These are phyloP conservation scores for Kazachstania sp. DNA, from an alignment of 1,139 yeast species.

Conservation along the genomic window DNA sequence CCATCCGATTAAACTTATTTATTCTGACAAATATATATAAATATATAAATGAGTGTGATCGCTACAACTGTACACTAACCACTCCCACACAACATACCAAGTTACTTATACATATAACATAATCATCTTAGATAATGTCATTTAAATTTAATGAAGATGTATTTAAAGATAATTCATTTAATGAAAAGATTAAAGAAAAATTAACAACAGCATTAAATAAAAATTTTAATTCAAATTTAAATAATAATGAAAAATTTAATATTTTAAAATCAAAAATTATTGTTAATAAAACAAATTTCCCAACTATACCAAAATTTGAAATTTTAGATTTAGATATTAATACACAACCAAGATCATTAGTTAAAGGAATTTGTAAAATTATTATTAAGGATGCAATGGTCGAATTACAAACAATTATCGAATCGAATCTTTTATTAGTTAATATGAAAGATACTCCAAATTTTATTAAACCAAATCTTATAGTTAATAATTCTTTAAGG, in stretches of 20 bases:
- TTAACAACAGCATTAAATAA: constrained; percentile 24
- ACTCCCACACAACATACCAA: no score
- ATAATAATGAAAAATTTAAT: constrained; percentile 15
- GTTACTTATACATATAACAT: no score
- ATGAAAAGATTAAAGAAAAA: constrained; percentile 24
- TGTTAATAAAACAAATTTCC: constrained; percentile 28
- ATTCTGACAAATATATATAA: no score
- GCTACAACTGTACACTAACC: no score
- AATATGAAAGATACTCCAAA: constrained; percentile 24
- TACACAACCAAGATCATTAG: constrained; percentile 23
- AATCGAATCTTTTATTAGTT: constrained; percentile 27
- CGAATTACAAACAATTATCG: constrained; percentile 29
- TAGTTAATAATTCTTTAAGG: constrained; percentile 30
- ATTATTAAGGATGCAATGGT: constrained; percentile 27
- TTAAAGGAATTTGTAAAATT: constrained; percentile 29
- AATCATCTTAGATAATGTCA: constrained; percentile 19
- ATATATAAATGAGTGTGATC: no score
- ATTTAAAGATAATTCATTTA: constrained; percentile 27
- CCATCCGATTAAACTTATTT: no score
- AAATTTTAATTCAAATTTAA: constrained; percentile 4
- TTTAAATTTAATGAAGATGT: constrained; percentile 25
- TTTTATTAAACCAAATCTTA: constrained; percentile 28
- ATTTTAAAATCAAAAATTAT: constrained; percentile 27
- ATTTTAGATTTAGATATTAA: constrained; percentile 28
- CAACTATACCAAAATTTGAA: constrained; percentile 28